These are phyloP conservation scores for Capsicum pubescens DNA, from an alignment of 257 asterid genomes.

Conservation along the genomic window DNA sequence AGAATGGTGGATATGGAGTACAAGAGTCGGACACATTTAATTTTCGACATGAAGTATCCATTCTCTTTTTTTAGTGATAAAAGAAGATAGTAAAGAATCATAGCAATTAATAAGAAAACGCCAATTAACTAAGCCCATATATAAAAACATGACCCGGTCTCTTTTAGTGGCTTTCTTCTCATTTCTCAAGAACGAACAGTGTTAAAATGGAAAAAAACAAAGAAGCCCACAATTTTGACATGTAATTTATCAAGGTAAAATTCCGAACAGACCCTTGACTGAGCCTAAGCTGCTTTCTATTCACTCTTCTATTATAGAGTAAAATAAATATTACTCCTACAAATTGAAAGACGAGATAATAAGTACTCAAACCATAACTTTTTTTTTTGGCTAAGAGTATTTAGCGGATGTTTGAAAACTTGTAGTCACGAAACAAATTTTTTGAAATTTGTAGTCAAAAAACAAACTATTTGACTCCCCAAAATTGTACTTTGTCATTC, in stretches of 20 bases:
- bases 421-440: background rate
- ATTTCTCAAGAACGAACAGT: background rate
- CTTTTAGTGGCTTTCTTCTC: background rate
- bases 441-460: background rate
- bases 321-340: background rate
- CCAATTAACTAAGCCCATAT: background rate
- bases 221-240: no score
- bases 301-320: no score
- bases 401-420: background rate
- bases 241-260: no score
- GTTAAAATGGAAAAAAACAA: no score
- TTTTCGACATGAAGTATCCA: background rate
- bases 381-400: background rate
- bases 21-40: background rate
- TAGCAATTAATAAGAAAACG: no score
- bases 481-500: slow-evolving; percentile 7
- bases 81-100: no score
- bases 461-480: background rate
- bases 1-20: slow-evolving; percentile 22
- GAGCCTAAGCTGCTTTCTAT: no score
- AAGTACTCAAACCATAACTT: background rate
- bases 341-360: slow-evolving; percentile 1
- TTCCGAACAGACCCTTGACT: no score
- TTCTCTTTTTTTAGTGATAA: background rate
- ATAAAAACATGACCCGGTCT: background rate